Evolutionary conservation across 2,329 filamentous ascomycete genomes (phyloP), one percentile per base, ranked within the genome.

Genomic region (Plenodomus tracheiphilus): DNA sequence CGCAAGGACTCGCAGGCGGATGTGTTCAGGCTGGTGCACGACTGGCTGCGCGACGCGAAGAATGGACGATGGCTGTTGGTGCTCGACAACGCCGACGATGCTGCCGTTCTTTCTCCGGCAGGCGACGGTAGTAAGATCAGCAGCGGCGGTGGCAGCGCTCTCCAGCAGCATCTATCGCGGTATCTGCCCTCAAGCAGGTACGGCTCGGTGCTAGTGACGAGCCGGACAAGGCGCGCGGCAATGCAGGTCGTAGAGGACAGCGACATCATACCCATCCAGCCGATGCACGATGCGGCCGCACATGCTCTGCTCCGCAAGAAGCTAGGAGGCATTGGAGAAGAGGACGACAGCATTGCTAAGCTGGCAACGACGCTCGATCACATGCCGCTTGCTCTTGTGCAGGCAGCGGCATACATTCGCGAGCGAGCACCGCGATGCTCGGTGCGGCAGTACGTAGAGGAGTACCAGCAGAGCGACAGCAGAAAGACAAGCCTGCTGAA

Each of bases 381-480:
- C 39, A 66, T 72, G 43, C 71, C 70, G 7, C 66, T 73, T 17
- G 70, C 70, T 1, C 59, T 73, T 3, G 43, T 60, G 2, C 68
- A 73, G 38, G 70, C 70, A 15, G 62, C 65, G 8, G 56, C 64
- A 13, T 72, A 69, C 43, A 73, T 74, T 36, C 25, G 16, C 1
- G 22, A 54, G 18, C 37, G 47, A 48, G 48, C 46, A n/a, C 51
- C 51, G 1, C 48, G 37, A 19, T 52, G 7, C 25, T 56, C 56
- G 2, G 46, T 59, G 17, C 17, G 13, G 15, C 16, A 41, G 38
- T 81, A 81, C 49, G 53, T 80, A 1, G 49, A 61, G 1, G 51
- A 72, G 2, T 74, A 78, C 49, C 58, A 53, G 7, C 46, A 66
- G 37, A 73, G 65, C 56, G 66, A 75, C 16, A 19, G 47, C 39